phyloP scores from a whole-genome alignment of 345 rosid genomes.

The Kernera saxatilis region DNA sequence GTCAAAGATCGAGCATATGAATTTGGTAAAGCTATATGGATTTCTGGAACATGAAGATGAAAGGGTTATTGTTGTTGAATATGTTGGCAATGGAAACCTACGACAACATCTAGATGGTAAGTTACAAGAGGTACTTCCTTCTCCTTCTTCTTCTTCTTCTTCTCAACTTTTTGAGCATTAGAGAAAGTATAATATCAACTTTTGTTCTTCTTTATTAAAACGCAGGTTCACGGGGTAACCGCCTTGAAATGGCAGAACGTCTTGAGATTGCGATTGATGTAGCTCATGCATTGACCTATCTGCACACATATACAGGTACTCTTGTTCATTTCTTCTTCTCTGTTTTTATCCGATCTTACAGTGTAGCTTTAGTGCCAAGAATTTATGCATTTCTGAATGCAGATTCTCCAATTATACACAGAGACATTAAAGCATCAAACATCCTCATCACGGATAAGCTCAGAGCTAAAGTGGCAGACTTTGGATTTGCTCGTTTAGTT shows the following conservation, averaged over 20 bases:
- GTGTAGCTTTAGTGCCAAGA: neutral
- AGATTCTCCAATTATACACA: conserved; percentile 85
- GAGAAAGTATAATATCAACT: neutral
- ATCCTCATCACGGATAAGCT: conserved; percentile 67
- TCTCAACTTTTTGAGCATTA: neutral
- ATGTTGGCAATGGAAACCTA: conserved; percentile 69
- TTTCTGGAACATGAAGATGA: conserved; percentile 68
- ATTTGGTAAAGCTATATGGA: conserved; percentile 74
- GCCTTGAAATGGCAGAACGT: conserved; percentile 71
- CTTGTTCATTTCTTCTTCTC: neutral
- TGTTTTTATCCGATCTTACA: neutral
- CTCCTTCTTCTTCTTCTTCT: conserved; percentile 5
- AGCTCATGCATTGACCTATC: conserved; percentile 88
- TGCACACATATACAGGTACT: conserved; percentile 79
- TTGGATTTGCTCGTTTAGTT: conserved; percentile 74
- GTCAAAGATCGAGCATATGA: conserved; percentile 88
- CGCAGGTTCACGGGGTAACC: conserved; percentile 57
- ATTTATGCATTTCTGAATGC: conserved; percentile 16
- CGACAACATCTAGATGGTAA: conserved; percentile 89
- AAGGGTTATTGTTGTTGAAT: conserved; percentile 68
- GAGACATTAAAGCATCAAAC: conserved; percentile 87
- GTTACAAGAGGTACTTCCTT: conserved; percentile 27
- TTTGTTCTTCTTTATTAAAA: neutral
- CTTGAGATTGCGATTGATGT: conserved; percentile 89
- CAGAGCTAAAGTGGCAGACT: conserved; percentile 89